A percentile compares a stretch with the other conserved stretches of the same genome.
phyloP scores from a whole-genome alignment of 805 yeast genomes.

The Clavispora santaluciae region DNA sequence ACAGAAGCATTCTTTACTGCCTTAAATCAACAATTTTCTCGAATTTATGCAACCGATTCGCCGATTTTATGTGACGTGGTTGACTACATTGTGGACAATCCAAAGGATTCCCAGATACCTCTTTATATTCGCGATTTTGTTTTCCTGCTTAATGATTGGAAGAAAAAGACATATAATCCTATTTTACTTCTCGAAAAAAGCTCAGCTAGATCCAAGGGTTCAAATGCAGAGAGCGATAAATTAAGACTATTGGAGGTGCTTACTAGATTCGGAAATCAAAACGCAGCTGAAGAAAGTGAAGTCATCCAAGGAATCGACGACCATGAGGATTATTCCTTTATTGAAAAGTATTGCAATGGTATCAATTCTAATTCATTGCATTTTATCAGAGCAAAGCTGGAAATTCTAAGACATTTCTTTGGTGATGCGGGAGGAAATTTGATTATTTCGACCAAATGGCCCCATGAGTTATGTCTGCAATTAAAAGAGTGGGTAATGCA shows the following conservation, averaged over 20 bases:
- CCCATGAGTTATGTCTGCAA: conserved; percentile 5
- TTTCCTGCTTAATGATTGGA: conserved; percentile 26
- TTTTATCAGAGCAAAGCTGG: conserved; percentile 20
- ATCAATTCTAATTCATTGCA: conserved; percentile 11
- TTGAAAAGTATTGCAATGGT: conserved; percentile 12
- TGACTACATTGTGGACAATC: conserved; percentile 5
- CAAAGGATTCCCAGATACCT: conserved; percentile 1
- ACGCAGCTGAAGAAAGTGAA: conserved; percentile 4
- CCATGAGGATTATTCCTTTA: conserved; percentile 3
- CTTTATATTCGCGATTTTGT: conserved; percentile 20
- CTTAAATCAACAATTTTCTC: conserved; percentile 15
- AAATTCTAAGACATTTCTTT: conserved; percentile 22
- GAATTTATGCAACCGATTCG: conserved; percentile 1
- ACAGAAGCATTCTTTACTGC: conserved; percentile 21
- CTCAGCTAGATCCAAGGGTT: neutral
- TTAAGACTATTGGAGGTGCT: conserved; percentile 32
- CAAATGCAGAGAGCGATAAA: conserved; percentile 24
- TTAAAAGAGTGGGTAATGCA: conserved; percentile 29
- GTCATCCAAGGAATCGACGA: conserved; percentile 4
- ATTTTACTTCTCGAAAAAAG: conserved; percentile 13
- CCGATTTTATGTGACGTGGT: conserved; percentile 11
- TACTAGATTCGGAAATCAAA: conserved; percentile 24
- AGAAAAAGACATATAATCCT: conserved; percentile 11
- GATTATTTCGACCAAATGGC: conserved; percentile 38
- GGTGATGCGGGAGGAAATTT: conserved; percentile 20